Evolutionary conservation across 352 stramenopile species (phyloP).

Genomic region (Globisporangium okanoganense): DNA sequence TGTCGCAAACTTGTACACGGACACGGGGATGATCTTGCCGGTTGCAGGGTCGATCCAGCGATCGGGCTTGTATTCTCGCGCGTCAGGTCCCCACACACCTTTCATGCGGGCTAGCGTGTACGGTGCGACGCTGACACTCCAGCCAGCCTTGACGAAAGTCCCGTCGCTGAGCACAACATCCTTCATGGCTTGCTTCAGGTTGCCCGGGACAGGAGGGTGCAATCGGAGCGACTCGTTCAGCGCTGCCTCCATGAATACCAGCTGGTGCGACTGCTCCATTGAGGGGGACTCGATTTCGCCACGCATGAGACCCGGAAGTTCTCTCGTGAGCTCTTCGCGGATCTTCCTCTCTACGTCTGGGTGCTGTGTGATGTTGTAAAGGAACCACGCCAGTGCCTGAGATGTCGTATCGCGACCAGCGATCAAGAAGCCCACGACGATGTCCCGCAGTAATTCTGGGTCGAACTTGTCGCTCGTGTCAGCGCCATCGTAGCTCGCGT

Average conservation of each 20-base stretch:
- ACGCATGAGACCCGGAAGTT: slow-evolving; percentile 10
- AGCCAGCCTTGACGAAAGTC: slow-evolving; percentile 21
- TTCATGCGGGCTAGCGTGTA: slow-evolving; percentile 51
- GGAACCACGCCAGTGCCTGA: slow-evolving; percentile 49
- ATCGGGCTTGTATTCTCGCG: slow-evolving; percentile 43
- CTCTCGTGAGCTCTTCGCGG: slow-evolving; percentile 14
- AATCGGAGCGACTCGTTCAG: slow-evolving; percentile 31
- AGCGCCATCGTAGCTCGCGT: slow-evolving; percentile 13
- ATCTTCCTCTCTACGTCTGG: slow-evolving; percentile 25
- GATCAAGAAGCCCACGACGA: slow-evolving; percentile 70
- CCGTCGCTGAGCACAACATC: slow-evolving; percentile 34
- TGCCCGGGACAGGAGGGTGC: slow-evolving; percentile 27
- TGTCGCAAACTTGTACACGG: slow-evolving; percentile 32
- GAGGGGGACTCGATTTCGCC: slow-evolving; percentile 2
- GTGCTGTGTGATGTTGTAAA: slow-evolving; percentile 35
- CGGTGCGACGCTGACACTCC: slow-evolving; percentile 24
- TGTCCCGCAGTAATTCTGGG: slow-evolving; percentile 42
- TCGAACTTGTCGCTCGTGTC: slow-evolving; percentile 10
- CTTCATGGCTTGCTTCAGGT: slow-evolving; percentile 22
- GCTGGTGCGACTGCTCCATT: slow-evolving; percentile 10
- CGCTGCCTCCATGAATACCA: slow-evolving; percentile 23
- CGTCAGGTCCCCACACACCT: slow-evolving; percentile 46
- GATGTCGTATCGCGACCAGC: slow-evolving; percentile 68
- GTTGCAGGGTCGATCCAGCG: slow-evolving; percentile 33
- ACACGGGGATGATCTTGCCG: slow-evolving; percentile 18